Evolutionary conservation across 441 rosid species (phyloP).

Genomic region (Pelargonium citronellum): DNA sequence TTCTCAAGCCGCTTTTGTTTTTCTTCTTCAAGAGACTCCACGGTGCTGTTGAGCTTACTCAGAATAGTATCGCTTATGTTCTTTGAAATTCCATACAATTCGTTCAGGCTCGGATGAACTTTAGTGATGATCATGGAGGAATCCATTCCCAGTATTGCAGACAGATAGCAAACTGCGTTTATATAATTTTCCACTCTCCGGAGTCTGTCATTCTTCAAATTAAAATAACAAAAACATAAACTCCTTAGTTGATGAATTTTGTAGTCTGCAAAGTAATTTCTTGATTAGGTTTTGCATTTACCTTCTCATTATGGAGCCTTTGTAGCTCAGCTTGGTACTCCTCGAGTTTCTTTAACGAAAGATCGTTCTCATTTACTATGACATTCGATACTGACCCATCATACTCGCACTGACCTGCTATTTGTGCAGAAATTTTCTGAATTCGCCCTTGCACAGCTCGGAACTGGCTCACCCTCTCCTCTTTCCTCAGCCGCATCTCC

Average conservation of each 20-base stretch:
- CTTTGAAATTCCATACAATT: conserved; percentile 82
- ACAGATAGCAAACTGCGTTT: conserved; percentile 50
- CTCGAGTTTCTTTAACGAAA: conserved; percentile 82
- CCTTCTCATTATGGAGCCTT: conserved; percentile 83
- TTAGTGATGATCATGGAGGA: conserved; percentile 93
- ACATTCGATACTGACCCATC: conserved; percentile 55
- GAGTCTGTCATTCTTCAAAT: conserved; percentile 65
- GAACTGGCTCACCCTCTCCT: conserved; percentile 75
- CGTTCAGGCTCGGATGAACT: conserved; percentile 89
- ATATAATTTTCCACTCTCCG: conserved; percentile 72
- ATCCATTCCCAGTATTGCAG: conserved; percentile 80
- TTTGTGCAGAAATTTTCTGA: conserved; percentile 79
- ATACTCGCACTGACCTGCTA: conserved; percentile 73
- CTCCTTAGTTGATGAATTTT: conserved; percentile 4
- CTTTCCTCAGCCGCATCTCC: conserved; percentile 82
- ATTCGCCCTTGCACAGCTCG: conserved; percentile 71
- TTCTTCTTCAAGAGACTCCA: conserved; percentile 74
- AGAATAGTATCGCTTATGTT: conserved; percentile 81
- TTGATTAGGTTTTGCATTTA: conserved; percentile 20
- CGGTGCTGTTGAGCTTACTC: conserved; percentile 70
- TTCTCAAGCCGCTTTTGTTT: conserved; percentile 73
- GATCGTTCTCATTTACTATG: conserved; percentile 68
- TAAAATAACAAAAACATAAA: conserved; percentile 13
- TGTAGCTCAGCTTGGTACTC: conserved; percentile 81
- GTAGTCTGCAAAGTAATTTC: not conserved